These are phyloP conservation scores for Trypanosoma caninum DNA, from an alignment of 208 protist genomes.

Conservation along the genomic window DNA sequence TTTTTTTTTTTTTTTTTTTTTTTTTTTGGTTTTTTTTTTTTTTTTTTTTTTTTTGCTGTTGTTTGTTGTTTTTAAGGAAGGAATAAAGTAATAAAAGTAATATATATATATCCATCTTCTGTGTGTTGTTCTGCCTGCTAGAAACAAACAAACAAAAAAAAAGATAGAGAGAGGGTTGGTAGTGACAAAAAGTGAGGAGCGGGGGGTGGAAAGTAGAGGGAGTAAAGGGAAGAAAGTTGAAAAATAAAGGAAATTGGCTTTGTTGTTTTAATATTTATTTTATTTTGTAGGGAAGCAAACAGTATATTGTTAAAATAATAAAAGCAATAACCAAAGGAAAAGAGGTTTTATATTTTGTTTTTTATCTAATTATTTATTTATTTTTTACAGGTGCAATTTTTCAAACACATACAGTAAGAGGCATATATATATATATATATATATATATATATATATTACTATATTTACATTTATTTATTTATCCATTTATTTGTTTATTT, in stretches of 20 bases:
- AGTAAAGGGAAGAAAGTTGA: not conserved
- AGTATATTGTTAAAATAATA: too few species aligned
- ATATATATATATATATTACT: not conserved
- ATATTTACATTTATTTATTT: too few species aligned
- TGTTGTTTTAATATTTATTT: too few species aligned
- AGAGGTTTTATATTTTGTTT: too few species aligned
- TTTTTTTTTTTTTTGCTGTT: slow-evolving; percentile 17
- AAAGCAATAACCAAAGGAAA: too few species aligned
- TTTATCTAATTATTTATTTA: too few species aligned
- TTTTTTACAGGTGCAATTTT: too few species aligned
- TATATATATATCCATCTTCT: too few species aligned
- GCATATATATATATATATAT: slow-evolving; percentile 13
- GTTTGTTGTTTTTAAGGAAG: not conserved
- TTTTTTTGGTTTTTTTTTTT: slow-evolving; percentile 14
- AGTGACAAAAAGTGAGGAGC: slow-evolving; percentile 4
- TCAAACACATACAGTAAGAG: too few species aligned
- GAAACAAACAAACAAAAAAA: slow-evolving; percentile 3
- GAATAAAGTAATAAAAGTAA: slow-evolving; percentile 1
- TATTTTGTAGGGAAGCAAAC: too few species aligned
- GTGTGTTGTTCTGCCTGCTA: too few species aligned
- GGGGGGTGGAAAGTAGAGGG: not conserved
- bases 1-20: slow-evolving; percentile 7
- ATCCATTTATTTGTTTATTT: too few species aligned
- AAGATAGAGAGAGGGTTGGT: not conserved
- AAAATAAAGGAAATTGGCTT: not conserved